Base-by-base conservation (phyloP, 331 rosid species). In the Quercus tomentella region DNA sequence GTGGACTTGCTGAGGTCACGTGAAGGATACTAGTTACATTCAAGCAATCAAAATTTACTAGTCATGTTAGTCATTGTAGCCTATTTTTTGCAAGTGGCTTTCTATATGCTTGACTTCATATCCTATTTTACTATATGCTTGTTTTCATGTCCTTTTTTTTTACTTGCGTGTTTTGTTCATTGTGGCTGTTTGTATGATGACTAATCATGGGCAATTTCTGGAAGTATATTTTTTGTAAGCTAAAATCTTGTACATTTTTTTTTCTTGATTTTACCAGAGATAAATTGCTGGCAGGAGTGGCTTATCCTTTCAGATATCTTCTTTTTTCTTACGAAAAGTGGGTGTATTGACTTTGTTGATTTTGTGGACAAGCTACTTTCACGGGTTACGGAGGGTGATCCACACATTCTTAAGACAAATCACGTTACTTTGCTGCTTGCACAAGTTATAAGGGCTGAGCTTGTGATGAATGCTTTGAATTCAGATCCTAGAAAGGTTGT, bases 281-380 rank as follows among this genome's bases (percentile, higher is more conserved):
- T 93, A 79, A 93, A 93, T 87, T 93, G 98, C 92, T 96, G 99
- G 99, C 98, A 91, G 87, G 97, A 96, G 70, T 96, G 99, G 99
- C 93, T 93, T 76, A 92, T 93, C 87, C 93, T 96, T 89, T 83
- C 99, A 9, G 99, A 96, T 86, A 87, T 93, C 70, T 96, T 93
- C 85, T 90, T 55, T 82, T 93, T 96, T 85, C 94, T 96, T 60
- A 91, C 89, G 66, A 96, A 96, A 89, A 96, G 93, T 75, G 97
- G 98, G 76, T 96, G 98, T 82, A 88, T 96, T 77, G 97, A 96
- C 87, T 96, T 96, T 84, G 97, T 89, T 57, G 97, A 93, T 80
- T 91, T 96, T 84, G 99, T 96, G 91, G 97, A 91, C 90, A 96
- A 93, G 90, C 89, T 93, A 80, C 93, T 87, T 80, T 90, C 88